Evolutionary conservation across 1,284 basidiomycete genomes (phyloP).

Genomic region (Porphyrellus sp.): DNA sequence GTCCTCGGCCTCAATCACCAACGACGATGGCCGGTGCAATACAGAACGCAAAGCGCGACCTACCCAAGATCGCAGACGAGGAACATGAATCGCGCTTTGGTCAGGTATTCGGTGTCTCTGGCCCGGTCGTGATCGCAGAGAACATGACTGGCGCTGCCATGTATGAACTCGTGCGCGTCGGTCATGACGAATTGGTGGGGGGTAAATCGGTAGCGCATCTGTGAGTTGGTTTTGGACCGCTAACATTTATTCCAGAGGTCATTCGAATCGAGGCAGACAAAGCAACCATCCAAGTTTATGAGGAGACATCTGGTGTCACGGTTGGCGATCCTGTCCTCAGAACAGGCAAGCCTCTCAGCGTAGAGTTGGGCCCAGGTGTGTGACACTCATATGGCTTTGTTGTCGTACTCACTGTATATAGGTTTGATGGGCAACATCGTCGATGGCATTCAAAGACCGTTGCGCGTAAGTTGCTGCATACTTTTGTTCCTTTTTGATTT

Average conservation of each 20-base stretch:
- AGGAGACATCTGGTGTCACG: conserved; percentile 96
- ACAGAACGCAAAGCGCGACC: conserved; percentile 83
- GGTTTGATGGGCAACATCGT: conserved; percentile 98
- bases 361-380: conserved; percentile 93
- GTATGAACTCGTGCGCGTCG: conserved; percentile 96
- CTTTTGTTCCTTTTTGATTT: conserved; percentile 12
- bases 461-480: conserved; percentile 54
- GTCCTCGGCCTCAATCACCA: background rate
- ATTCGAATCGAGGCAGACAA: conserved; percentile 96
- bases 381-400: background rate
- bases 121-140: conserved; percentile 95
- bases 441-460: conserved; percentile 93
- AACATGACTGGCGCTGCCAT: conserved; percentile 95
- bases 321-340: conserved; percentile 97
- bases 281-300: conserved; percentile 99
- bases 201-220: conserved; percentile 45
- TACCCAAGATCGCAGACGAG: conserved; percentile 86
- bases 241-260: conserved; percentile 65
- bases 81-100: conserved; percentile 87
- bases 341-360: conserved; percentile 96
- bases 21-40: conserved; percentile 84
- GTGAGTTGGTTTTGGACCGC: conserved; percentile 5
- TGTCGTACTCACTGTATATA: conserved; percentile 33
- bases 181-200: conserved; percentile 95
- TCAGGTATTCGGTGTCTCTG: conserved; percentile 91